Evolutionary conservation across 2,329 filamentous ascomycete genomes (phyloP), one percentile per base, ranked within the genome.

Genomic region (Xylariaceae sp.): DNA sequence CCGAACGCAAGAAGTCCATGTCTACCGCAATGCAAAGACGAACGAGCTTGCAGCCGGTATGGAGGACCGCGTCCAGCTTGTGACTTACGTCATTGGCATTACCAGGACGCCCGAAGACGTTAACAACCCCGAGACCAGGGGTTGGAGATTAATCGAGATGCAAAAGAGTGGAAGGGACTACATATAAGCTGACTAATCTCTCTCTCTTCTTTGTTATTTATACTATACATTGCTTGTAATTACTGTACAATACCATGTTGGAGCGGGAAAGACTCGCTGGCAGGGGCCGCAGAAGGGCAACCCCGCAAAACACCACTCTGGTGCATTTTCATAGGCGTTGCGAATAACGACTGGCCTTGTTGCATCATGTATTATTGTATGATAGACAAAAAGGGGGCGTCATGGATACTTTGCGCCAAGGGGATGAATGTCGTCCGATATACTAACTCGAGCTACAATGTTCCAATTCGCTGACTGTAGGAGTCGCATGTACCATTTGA

Each of bases 41-140:
- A 86, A 86, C 56, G 79, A 96, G 69, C 81, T 99, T 42, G 91
- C 92, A 3, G 92, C 92, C 11, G 94, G 94, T 39, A 97, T 96
- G 90, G 94, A 99, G 71, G 94, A 99, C 72, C 95, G 91, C 74
- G 94, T 99, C 19, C 94, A 99, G 72, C 85, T 96, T 60, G 94
- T 99, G 59, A 97, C 94, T 2, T 99, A 99, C 66, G 94, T 92
- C 56, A 97, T 99, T 60, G 94, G 94, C 62, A 87, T 99, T 53
- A 99, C 94, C 3, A 80, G 94, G 58, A 84, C 95, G 52, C 86
- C 94, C 2, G 94, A 99, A 67, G 94, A 99, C 61, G 92, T 97
- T 59, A 92, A 86, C 76, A 97, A 99, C 70, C 89, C 90, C 2
- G 94, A 99, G 75, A 99, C 94, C 11, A 82, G 91, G 65, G 94